A percentile compares a stretch with the other conserved stretches of the same genome.
Evolutionary conservation across 108 stramenopile species (phyloP).

Genomic region (Discostella stelligeroides): DNA sequence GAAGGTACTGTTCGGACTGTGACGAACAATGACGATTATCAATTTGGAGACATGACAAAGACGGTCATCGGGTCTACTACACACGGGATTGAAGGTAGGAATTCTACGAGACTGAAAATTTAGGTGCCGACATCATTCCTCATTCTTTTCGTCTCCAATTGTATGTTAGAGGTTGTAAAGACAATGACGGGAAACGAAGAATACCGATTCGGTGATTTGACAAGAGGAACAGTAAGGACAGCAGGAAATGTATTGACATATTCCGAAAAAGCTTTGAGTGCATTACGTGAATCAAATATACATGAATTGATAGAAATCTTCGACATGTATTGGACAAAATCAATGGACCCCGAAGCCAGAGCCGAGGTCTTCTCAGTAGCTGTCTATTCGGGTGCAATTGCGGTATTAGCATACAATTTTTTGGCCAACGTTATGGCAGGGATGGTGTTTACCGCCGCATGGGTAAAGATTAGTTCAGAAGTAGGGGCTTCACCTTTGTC

Average conservation of each 20-base stretch:
- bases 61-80: conserved; percentile 16
- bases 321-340: conserved; percentile 41
- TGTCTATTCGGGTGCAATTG: conserved; percentile 43
- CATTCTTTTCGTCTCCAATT: neutral
- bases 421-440: conserved; percentile 47
- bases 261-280: conserved; percentile 41
- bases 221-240: conserved; percentile 26
- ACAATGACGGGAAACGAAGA: conserved; percentile 24
- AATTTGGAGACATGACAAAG: conserved; percentile 35
- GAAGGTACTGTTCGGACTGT: conserved; percentile 33
- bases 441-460: conserved; percentile 43
- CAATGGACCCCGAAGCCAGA: conserved; percentile 35
- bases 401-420: conserved; percentile 45
- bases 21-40: conserved; percentile 26
- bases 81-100: conserved; percentile 7
- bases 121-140: neutral
- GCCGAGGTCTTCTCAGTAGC: conserved; percentile 34
- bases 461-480: conserved; percentile 33
- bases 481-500: conserved; percentile 32
- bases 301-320: conserved; percentile 44
- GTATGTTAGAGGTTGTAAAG: conserved; percentile 11
- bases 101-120: neutral
- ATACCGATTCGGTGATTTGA: conserved; percentile 41
- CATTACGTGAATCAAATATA: conserved; percentile 39
- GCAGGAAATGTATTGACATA: conserved; percentile 34